Conservation (phyloP, 129 eudicot genomes). For the Flaveria bidentis region DNA sequence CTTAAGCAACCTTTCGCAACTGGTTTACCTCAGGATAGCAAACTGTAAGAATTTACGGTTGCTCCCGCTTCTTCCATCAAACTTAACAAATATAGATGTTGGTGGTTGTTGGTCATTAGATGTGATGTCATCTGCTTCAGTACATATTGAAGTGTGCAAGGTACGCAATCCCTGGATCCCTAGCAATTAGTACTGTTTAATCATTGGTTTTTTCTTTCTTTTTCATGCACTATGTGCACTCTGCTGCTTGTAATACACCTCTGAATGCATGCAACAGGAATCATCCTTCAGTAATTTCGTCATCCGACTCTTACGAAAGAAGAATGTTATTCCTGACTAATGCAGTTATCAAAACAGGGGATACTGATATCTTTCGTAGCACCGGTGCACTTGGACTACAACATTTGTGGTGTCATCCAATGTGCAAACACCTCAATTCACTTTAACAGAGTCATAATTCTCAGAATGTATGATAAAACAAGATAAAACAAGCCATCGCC, state of each 20-base stretch:
- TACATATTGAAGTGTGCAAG: not conserved
- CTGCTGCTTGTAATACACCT: not conserved
- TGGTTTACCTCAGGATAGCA: not conserved
- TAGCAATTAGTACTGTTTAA: not conserved
- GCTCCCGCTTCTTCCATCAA: slow-evolving; percentile 19
- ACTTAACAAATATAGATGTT: not conserved
- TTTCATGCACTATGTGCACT: not conserved
- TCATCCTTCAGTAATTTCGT: not conserved
- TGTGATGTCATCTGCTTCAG: slow-evolving; percentile 13
- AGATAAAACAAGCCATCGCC: slow-evolving; percentile 1
- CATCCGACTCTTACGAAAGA: not conserved
- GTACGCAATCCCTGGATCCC: slow-evolving; percentile 1
- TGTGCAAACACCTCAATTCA: not conserved
- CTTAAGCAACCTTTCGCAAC: slow-evolving; percentile 15
- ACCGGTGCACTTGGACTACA: not conserved
- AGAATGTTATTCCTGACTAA: not conserved
- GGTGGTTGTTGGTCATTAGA: not conserved
- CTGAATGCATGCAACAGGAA: slow-evolving; percentile 17
- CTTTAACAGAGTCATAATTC: no score
- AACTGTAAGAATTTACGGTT: not conserved
- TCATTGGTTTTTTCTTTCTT: not conserved
- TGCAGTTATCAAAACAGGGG: not conserved
- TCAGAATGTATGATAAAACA: not conserved
- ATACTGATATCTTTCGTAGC: not conserved
- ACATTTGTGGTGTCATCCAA: slow-evolving; percentile 9